Evolutionary conservation across 176 grass and related monocot species (phyloP).

Genomic region (Triticum monococcum): DNA sequence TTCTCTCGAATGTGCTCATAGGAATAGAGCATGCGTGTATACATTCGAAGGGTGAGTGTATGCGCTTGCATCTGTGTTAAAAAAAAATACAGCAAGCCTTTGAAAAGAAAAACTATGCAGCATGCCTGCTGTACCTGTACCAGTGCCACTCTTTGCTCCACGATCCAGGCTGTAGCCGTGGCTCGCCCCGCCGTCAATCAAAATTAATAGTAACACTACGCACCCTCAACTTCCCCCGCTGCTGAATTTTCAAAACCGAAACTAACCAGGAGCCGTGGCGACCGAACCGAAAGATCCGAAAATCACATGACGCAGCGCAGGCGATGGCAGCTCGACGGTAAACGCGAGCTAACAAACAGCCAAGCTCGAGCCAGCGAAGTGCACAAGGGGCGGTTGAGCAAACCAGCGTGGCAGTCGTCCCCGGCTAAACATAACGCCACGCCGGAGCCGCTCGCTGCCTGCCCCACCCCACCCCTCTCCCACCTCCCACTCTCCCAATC

Average conservation of each 20-base stretch:
- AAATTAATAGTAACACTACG: neutral
- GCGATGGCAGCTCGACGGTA: neutral
- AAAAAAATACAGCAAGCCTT: too few species aligned
- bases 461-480: constrained; percentile 21
- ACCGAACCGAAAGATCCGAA: neutral
- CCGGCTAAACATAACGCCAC: neutral
- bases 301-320: constrained; percentile 13
- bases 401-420: neutral
- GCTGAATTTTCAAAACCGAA: neutral
- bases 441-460: constrained; percentile 32
- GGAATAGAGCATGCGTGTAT: too few species aligned
- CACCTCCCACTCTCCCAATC: constrained; percentile 24
- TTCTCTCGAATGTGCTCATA: too few species aligned
- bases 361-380: neutral
- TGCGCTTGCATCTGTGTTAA: too few species aligned
- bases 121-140: too few species aligned
- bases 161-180: neutral
- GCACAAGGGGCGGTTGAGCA: constrained; percentile 13
- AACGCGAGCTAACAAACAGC: neutral
- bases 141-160: neutral
- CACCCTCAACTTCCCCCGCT: neutral
- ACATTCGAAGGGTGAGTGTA: too few species aligned
- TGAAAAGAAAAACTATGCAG: too few species aligned
- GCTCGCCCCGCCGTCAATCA: neutral
- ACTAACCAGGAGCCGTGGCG: neutral